A percentile compares a stretch with the other conserved stretches of the same genome.
Conservation (phyloP, 1,284 basidiomycete species). For the Trametes versicolor region DNA sequence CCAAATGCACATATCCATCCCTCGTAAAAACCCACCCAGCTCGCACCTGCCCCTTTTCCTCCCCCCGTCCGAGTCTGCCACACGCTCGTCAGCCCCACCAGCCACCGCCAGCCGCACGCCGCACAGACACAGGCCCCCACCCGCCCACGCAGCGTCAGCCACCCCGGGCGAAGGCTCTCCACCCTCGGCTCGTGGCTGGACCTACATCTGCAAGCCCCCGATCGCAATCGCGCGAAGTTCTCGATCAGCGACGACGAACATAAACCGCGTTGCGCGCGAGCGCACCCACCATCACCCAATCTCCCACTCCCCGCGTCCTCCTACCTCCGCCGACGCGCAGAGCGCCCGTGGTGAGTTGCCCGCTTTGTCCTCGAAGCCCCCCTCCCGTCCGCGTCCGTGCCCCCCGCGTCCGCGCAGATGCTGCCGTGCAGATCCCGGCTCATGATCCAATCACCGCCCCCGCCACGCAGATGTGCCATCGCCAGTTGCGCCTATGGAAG, state of each 20-base stretch:
- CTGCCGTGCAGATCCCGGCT: conserved; percentile 8
- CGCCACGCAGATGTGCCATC: conserved; percentile 65
- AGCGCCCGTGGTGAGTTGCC: conserved; percentile 42
- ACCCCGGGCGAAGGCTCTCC: no score
- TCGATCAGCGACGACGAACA: conserved; percentile 33
- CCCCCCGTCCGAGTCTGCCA: background rate
- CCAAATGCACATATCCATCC: conserved; percentile 11
- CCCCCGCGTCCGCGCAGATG: no score
- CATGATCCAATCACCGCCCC: conserved; percentile 29
- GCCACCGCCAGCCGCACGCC: background rate
- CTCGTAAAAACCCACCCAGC: conserved; percentile 27
- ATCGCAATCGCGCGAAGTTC: conserved; percentile 31
- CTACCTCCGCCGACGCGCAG: conserved; percentile 73
- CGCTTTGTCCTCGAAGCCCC: conserved; percentile 31
- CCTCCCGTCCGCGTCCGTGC: background rate
- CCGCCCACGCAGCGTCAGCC: conserved; percentile 6
- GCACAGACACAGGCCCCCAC: background rate
- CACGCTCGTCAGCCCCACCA: background rate
- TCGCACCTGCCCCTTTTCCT: conserved; percentile 7
- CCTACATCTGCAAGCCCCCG: conserved; percentile 33
- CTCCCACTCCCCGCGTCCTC: conserved; percentile 43
- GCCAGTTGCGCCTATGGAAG: conserved; percentile 62
- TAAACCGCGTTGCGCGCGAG: conserved; percentile 30
- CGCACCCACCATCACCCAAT: conserved; percentile 35
- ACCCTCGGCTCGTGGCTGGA: conserved; percentile 32